Percentiles rank a stretch among this genome's conserved stretches.
Conservation (phyloP, 495 filamentous ascomycete species). For the Schizothecium vesticola region DNA sequence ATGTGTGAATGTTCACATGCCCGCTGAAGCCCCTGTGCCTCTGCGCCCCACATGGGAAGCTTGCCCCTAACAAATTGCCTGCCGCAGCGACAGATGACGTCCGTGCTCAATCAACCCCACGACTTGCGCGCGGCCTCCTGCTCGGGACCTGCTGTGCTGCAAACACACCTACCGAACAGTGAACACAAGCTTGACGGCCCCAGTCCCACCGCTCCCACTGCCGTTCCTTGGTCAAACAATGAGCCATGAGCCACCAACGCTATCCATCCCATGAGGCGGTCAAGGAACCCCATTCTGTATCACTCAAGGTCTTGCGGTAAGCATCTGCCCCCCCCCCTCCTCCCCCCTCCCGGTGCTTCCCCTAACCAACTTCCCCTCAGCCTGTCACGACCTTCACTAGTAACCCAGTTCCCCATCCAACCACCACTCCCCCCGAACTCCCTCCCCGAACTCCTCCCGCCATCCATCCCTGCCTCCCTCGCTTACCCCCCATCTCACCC, state of each 20-base stretch:
- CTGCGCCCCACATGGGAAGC: background rate
- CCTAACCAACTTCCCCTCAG: constrained; percentile 24
- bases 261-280: constrained; percentile 51
- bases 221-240: background rate
- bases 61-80: background rate
- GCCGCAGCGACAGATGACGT: background rate
- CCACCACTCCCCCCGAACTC: constrained; percentile 21
- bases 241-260: constrained; percentile 46
- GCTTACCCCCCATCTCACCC: constrained; percentile 29
- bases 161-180: background rate
- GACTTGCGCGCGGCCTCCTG: background rate
- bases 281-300: constrained; percentile 79
- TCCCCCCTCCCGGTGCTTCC: background rate
- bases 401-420: constrained; percentile 44
- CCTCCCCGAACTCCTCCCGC: constrained; percentile 4
- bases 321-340: background rate
- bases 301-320: constrained; percentile 73
- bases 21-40: background rate
- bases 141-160: background rate
- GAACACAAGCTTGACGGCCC: background rate
- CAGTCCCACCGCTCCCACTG: background rate
- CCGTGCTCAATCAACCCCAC: background rate
- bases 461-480: constrained; percentile 41
- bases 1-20: background rate
- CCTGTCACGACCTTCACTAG: constrained; percentile 50